Percentiles rank a stretch among this genome's conserved stretches.
phyloP scores from a whole-genome alignment of 164 flowering plant species.

The grape (Vitis vinifera) region ASM3070453v1 NC_081821.1:9691501-9692000 shows the following conservation, averaged over 20 bases:
- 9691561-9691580: constrained; percentile 72
- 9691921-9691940: too few relatives aligned
- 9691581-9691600: not conserved
- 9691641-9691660: constrained; percentile 83
- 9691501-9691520: constrained; percentile 82
- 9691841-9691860: not conserved
- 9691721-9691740: constrained; percentile 65
- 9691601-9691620: not conserved
- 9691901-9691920: too few relatives aligned
- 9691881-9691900: too few relatives aligned
- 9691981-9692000: too few relatives aligned
- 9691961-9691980: too few relatives aligned
- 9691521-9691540: constrained; percentile 86
- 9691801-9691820: not conserved
- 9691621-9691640: constrained; percentile 19
- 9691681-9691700: constrained; percentile 88
- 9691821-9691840: not conserved
- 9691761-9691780: not conserved
- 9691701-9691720: constrained; percentile 55
- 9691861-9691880: not conserved
- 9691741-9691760: not conserved
- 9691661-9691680: constrained; percentile 85
- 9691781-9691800: not conserved
- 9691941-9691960: too few relatives aligned
- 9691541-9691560: constrained; percentile 81